Conservation (phyloP, 2,329 filamentous ascomycete species). For the Phyllosticta paracitricarpa region DNA sequence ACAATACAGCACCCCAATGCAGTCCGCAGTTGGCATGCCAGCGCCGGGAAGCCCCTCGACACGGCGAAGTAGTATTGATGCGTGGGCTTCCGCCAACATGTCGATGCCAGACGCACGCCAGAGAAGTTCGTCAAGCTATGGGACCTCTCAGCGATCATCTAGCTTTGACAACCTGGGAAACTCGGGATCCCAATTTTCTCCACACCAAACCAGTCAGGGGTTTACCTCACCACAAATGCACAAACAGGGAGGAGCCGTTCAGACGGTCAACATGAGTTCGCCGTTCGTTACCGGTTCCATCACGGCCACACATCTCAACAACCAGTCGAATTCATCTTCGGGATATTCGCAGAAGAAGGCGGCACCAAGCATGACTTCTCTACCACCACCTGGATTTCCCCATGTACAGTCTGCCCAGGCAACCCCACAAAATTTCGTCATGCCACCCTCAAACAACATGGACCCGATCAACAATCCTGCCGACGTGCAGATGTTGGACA, state of each 20-base stretch:
- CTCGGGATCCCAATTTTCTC: constrained; percentile 24
- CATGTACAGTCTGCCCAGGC: constrained; percentile 22
- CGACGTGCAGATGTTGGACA: constrained; percentile 31
- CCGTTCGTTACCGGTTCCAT: constrained; percentile 22
- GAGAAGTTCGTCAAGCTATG: constrained; percentile 21
- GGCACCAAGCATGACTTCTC: constrained; percentile 49
- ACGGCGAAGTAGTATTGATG: constrained; percentile 27
- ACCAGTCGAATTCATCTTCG: constrained; percentile 25
- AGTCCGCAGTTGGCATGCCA: background rate
- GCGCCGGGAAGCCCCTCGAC: background rate
- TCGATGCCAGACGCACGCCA: constrained; percentile 2
- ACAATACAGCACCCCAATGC: constrained; percentile 12
- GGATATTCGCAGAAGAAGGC: constrained; percentile 49
- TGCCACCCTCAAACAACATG: constrained; percentile 16
- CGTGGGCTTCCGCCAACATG: constrained; percentile 18
- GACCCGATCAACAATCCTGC: constrained; percentile 28
- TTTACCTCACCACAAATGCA: constrained; percentile 26
- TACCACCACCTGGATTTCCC: constrained; percentile 50
- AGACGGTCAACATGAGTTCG: constrained; percentile 20
- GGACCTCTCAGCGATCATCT: constrained; percentile 26
- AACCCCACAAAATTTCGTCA: background rate
- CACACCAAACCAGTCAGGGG: constrained; percentile 24
- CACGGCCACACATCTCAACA: constrained; percentile 35
- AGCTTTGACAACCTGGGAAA: constrained; percentile 23
- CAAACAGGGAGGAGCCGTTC: constrained; percentile 18